phyloP scores from a whole-genome alignment of 2,329 filamentous ascomycete genomes.

The Nigrograna mackinnonii region DNA sequence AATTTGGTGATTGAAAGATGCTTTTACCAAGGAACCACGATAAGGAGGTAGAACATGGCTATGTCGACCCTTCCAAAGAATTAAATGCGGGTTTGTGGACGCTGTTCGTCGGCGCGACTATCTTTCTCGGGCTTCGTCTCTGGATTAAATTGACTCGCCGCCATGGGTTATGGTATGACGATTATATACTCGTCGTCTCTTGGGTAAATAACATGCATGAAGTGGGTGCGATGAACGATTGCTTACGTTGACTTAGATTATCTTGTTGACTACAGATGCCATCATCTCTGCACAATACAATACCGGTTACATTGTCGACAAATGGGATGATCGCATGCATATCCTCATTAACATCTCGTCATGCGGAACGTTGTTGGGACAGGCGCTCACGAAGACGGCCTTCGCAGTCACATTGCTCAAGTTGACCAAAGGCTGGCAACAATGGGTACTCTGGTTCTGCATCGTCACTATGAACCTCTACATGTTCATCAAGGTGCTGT shows the following conservation, averaged over 20 bases:
- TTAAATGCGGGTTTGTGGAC: constrained; percentile 43
- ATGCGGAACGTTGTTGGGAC: constrained; percentile 42
- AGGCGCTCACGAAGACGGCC: constrained; percentile 42
- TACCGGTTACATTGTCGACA: constrained; percentile 52
- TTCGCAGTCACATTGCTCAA: constrained; percentile 46
- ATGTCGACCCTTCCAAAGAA: constrained; percentile 39
- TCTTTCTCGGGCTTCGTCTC: constrained; percentile 38
- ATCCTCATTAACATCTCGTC: constrained; percentile 54
- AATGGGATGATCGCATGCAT: constrained; percentile 58
- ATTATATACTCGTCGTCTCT: constrained; percentile 40
- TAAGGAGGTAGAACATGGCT: constrained; percentile 14
- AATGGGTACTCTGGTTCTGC: constrained; percentile 53
- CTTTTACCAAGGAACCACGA: not conserved
- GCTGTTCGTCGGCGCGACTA: constrained; percentile 41
- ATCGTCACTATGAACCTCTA: constrained; percentile 54
- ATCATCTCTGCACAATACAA: constrained; percentile 53
- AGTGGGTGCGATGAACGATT: not conserved
- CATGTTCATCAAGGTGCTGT: constrained; percentile 52
- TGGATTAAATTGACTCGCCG: constrained; percentile 43
- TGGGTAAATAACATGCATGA: constrained; percentile 31
- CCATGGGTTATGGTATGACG: constrained; percentile 46
- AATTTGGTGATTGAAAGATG: too few species aligned
- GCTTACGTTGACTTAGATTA: constrained; percentile 40
- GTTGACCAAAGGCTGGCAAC: constrained; percentile 50
- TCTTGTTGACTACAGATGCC: constrained; percentile 51